Conservation (phyloP, 768 basidiomycete genomes). For the Tylopilus plumbeoviolaceoides region DNA sequence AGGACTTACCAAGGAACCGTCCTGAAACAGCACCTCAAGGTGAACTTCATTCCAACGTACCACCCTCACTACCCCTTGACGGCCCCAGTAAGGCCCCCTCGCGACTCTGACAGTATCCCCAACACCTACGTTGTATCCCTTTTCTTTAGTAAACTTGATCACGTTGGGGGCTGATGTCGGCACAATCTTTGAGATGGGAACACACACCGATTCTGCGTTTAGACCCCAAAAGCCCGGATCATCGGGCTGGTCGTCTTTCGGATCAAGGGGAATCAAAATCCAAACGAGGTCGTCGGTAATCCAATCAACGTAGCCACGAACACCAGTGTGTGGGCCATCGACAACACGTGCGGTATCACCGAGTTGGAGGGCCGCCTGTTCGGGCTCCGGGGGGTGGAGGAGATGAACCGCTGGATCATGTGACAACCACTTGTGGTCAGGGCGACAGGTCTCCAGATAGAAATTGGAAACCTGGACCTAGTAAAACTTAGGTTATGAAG, state of each 20-base stretch:
- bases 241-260: not conserved
- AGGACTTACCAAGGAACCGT: not conserved
- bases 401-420: not conserved
- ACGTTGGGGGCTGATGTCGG: not conserved
- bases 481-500: not conserved
- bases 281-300: not conserved
- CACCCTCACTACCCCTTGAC: not conserved
- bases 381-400: not conserved
- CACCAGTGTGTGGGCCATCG: not conserved
- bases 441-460: not conserved
- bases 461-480: not conserved
- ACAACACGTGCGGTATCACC: not conserved
- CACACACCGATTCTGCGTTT: not conserved
- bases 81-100: not conserved
- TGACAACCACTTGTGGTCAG: not conserved
- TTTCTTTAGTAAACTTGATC: not conserved
- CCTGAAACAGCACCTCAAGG: not conserved
- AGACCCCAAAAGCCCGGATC: not conserved
- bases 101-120: not conserved
- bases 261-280: not conserved
- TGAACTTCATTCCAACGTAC: not conserved
- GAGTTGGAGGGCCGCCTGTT: not conserved
- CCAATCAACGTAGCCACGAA: not conserved
- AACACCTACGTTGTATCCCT: not conserved
- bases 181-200: not conserved